These are phyloP conservation scores for Acidomyces sp. DNA, from an alignment of 495 filamentous ascomycete genomes.

Conservation along the genomic window DNA sequence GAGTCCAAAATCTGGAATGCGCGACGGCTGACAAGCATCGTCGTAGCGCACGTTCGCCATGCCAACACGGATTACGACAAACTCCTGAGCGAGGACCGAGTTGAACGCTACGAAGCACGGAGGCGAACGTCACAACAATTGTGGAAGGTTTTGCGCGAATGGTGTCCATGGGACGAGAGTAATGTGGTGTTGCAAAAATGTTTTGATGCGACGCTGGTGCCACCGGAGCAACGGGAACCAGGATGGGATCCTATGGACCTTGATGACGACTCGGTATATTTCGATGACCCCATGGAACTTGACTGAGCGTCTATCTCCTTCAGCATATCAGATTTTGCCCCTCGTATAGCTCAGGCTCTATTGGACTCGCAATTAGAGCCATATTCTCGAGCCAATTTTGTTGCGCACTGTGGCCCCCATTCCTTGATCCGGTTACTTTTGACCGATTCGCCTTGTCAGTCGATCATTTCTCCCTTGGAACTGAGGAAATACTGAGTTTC, in stretches of 20 bases:
- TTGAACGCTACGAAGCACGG: conserved; percentile 49
- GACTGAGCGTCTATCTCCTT: conserved; percentile 10
- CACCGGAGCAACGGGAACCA: conserved; percentile 17
- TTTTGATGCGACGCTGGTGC: conserved; percentile 13
- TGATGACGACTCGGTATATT: conserved; percentile 9
- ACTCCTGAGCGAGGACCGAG: conserved; percentile 45
- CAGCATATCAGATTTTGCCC: no score
- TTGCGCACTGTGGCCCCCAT: no score
- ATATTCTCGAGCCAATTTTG: no score
- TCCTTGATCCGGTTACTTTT: no score
- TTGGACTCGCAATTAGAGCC: no score
- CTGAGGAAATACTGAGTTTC: no score
- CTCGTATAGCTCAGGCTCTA: no score
- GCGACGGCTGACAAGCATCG: conserved; percentile 14
- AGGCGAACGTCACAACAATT: conserved; percentile 2
- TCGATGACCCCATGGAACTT: conserved; percentile 18
- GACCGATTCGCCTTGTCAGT: no score
- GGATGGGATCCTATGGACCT: conserved; percentile 22
- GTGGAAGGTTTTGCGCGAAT: conserved; percentile 19
- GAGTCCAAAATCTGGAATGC: conserved; percentile 12
- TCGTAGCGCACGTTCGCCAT: conserved; percentile 70
- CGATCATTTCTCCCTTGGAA: no score
- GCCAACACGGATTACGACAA: conserved; percentile 72
- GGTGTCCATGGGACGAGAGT: conserved; percentile 20
- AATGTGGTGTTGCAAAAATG: conserved; percentile 15